A percentile compares a stretch with the other conserved stretches of the same genome.
These are phyloP conservation scores for Monsonia emarginata DNA, from an alignment of 441 rosid species.

Conservation along the genomic window DNA sequence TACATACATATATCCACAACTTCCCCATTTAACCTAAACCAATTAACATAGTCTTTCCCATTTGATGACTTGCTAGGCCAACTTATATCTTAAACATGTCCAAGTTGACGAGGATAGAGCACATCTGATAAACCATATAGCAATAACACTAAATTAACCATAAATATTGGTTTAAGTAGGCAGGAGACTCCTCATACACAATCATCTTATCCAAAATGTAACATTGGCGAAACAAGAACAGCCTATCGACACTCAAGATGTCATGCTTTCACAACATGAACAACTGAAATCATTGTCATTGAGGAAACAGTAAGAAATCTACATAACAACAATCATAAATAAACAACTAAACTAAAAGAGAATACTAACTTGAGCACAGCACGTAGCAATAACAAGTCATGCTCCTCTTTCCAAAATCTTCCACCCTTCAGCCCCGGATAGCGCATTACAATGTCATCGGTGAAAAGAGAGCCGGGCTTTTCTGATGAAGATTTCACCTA, in stretches of 20 bases:
- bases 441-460: slow-evolving; percentile 53
- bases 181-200: no score
- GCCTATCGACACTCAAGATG: neutral
- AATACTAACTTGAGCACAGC: slow-evolving; percentile 74
- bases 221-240: neutral
- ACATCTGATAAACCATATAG: no score
- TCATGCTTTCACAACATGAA: neutral
- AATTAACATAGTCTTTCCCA: neutral
- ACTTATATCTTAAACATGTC: no score
- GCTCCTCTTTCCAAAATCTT: slow-evolving; percentile 83
- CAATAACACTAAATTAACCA: neutral
- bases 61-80: neutral
- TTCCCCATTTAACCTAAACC: neutral
- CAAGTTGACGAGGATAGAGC: no score
- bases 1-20: neutral
- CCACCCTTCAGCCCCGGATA: slow-evolving; percentile 80
- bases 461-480: slow-evolving; percentile 47
- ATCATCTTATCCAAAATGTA: neutral
- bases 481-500: slow-evolving; percentile 55
- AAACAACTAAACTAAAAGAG: slow-evolving; percentile 10
- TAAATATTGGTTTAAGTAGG: neutral
- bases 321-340: neutral
- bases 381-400: slow-evolving; percentile 57
- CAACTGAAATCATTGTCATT: neutral
- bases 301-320: neutral